Evolutionary conservation across 1,284 basidiomycete genomes (phyloP).

Genomic region (Austropuccinia psidii): DNA sequence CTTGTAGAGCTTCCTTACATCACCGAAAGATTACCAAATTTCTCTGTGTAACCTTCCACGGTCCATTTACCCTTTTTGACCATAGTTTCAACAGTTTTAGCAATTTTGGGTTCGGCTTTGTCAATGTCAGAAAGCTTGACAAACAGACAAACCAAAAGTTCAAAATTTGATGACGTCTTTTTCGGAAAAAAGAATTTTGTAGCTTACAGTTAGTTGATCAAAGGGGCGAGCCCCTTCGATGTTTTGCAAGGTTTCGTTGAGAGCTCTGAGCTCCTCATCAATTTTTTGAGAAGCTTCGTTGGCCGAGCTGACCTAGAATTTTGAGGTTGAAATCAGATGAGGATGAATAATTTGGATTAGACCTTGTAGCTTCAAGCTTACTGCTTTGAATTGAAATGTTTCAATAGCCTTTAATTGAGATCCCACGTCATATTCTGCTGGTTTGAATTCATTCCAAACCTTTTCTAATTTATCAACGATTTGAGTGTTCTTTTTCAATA

Average conservation of each 20-base stretch:
- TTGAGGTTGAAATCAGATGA: neutral
- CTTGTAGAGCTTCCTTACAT: too few relatives aligned
- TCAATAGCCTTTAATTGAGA: slow-evolving; percentile 93
- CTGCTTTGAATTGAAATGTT: slow-evolving; percentile 93
- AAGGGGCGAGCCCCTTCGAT: slow-evolving; percentile 96
- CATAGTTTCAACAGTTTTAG: slow-evolving; percentile 91
- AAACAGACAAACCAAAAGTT: neutral
- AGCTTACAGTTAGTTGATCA: slow-evolving; percentile 81
- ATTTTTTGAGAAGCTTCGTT: slow-evolving; percentile 86
- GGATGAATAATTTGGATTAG: neutral
- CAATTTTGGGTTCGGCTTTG: slow-evolving; percentile 84
- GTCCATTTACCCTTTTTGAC: slow-evolving; percentile 98
- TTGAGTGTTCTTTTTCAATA: slow-evolving; percentile 79
- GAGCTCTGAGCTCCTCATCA: slow-evolving; percentile 80
- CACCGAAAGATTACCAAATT: slow-evolving; percentile 81
- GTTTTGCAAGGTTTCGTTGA: slow-evolving; percentile 90
- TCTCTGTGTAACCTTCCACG: slow-evolving; percentile 81
- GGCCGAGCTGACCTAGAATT: slow-evolving; percentile 70
- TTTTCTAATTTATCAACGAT: slow-evolving; percentile 91
- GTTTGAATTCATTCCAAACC: slow-evolving; percentile 80
- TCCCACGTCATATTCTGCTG: slow-evolving; percentile 87
- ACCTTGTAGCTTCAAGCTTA: slow-evolving; percentile 50
- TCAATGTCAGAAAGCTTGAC: slow-evolving; percentile 76
- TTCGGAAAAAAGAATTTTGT: neutral
- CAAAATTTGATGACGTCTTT: neutral